Conservation (phyloP, 2,329 filamentous ascomycete species). For the Ilyonectria destructans region DNA sequence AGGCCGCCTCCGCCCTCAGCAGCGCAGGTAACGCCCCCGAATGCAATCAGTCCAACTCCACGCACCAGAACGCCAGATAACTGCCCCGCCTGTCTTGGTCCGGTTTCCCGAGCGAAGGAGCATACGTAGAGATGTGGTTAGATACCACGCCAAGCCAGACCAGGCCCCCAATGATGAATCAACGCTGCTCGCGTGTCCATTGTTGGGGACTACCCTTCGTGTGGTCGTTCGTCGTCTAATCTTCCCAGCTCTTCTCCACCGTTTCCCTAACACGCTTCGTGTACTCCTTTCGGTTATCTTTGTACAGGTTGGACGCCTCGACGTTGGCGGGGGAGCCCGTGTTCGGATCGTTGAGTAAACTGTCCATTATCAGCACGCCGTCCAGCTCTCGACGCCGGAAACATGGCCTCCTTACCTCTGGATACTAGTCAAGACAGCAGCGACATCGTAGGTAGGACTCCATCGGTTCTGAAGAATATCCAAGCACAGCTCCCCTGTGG, state of each 20-base stretch:
- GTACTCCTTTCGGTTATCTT: constrained; percentile 97
- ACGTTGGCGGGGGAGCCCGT: constrained; percentile 99
- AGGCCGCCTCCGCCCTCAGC: constrained; percentile 39
- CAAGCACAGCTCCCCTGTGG: constrained; percentile 94
- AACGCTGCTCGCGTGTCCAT: constrained; percentile 25
- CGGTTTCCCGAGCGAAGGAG: constrained; percentile 25
- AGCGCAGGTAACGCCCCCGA: constrained; percentile 49
- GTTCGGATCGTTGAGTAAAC: constrained; percentile 97
- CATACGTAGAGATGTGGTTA: constrained; percentile 19
- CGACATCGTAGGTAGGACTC: constrained; percentile 99
- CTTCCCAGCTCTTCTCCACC: constrained; percentile 99
- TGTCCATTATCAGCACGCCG: constrained; percentile 60
- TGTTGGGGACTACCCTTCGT: constrained; percentile 10
- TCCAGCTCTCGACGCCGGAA: background rate
- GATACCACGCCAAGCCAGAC: constrained; percentile 19
- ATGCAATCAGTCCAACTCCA: constrained; percentile 54
- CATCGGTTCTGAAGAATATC: constrained; percentile 98
- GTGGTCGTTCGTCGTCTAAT: constrained; percentile 63
- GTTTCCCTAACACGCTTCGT: constrained; percentile 95
- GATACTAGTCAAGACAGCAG: constrained; percentile 96
- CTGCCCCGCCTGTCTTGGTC: constrained; percentile 30
- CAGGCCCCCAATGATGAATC: constrained; percentile 4
- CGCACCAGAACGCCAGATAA: constrained; percentile 54
- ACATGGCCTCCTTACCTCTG: constrained; percentile 78
- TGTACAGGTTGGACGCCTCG: constrained; percentile 97